phyloP scores from a whole-genome alignment of 2,329 filamentous ascomycete species.

The Alternaria brassicae region DNA sequence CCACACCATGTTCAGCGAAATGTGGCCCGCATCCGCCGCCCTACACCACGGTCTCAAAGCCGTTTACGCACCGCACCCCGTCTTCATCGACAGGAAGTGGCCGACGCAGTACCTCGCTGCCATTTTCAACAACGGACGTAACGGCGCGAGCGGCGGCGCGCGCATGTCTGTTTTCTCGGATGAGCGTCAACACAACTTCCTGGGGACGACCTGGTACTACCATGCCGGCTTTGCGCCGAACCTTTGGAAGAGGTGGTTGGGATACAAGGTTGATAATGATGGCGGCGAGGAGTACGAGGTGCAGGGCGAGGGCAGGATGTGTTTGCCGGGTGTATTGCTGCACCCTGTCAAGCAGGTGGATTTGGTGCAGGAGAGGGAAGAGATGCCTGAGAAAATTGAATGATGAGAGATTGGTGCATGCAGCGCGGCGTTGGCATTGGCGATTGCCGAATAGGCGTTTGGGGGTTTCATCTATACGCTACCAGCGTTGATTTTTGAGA shows the following conservation, averaged over 20 bases:
- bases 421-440: background rate
- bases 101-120: conserved; percentile 61
- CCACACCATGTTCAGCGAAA: conserved; percentile 79
- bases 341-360: conserved; percentile 61
- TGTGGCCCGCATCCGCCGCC: conserved; percentile 75
- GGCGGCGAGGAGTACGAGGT: conserved; percentile 55
- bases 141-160: conserved; percentile 58
- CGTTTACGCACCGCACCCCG: conserved; percentile 68
- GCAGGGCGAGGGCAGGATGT: conserved; percentile 58
- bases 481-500: conserved; percentile 3
- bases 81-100: conserved; percentile 65
- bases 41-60: conserved; percentile 81
- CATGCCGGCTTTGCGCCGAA: conserved; percentile 61
- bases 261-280: conserved; percentile 60
- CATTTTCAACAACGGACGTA: conserved; percentile 63
- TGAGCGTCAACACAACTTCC: conserved; percentile 62
- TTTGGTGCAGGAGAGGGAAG: conserved; percentile 52
- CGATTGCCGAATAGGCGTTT: background rate
- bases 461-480: background rate
- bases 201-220: conserved; percentile 62
- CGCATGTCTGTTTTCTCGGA: conserved; percentile 59
- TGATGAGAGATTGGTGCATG: background rate
- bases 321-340: conserved; percentile 56
- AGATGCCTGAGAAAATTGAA: background rate
- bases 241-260: conserved; percentile 64